phyloP scores from a whole-genome alignment of 2,329 filamentous ascomycete species.

The Albophoma yamanashiensis region DNA sequence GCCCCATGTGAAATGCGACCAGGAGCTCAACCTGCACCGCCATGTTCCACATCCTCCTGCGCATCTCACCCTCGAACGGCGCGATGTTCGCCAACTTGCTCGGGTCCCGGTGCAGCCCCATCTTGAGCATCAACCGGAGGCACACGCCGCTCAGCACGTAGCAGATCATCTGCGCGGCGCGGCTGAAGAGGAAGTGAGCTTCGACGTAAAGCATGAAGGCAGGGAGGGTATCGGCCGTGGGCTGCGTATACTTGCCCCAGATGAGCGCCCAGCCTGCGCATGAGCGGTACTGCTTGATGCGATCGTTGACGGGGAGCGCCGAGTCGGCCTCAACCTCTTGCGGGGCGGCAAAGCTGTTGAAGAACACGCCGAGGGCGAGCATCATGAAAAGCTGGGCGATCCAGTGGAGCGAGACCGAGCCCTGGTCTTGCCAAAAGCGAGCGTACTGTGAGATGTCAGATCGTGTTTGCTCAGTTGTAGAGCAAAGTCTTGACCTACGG shows the following conservation, averaged over 20 bases:
- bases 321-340: conserved; percentile 33
- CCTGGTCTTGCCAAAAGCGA: conserved; percentile 36
- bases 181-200: conserved; percentile 40
- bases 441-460: conserved; percentile 27
- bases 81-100: conserved; percentile 38
- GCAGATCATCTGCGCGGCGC: conserved; percentile 39
- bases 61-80: conserved; percentile 43
- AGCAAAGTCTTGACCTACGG: conserved; percentile 16
- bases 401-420: conserved; percentile 30
- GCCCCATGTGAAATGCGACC: conserved; percentile 55
- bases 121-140: conserved; percentile 45
- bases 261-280: conserved; percentile 42
- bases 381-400: conserved; percentile 40
- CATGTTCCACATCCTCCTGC: conserved; percentile 41
- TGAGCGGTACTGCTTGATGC: conserved; percentile 35
- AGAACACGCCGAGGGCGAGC: conserved; percentile 30
- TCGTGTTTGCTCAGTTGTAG: not conserved
- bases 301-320: conserved; percentile 26
- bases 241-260: conserved; percentile 37
- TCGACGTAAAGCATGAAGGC: conserved; percentile 42
- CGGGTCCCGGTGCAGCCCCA: conserved; percentile 48
- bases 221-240: conserved; percentile 35
- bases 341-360: conserved; percentile 30
- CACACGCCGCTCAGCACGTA: conserved; percentile 40
- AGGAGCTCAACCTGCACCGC: conserved; percentile 50